phyloP scores from a whole-genome alignment of 2,329 filamentous ascomycete genomes.

The Delphinella strobiligena region DNA sequence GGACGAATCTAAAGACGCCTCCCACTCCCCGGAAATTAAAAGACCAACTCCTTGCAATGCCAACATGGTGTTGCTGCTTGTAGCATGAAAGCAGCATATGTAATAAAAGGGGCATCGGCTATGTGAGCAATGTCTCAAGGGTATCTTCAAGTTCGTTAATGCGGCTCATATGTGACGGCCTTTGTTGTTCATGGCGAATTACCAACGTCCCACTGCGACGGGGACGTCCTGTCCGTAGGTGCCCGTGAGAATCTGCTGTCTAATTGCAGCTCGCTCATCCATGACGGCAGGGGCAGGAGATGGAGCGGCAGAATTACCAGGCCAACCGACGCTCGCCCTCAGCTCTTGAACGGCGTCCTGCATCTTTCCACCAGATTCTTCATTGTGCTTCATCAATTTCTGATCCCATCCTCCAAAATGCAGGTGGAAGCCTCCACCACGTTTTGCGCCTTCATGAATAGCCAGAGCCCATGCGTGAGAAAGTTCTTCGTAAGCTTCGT shows the following conservation, averaged over 20 bases:
- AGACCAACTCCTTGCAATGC: conserved; percentile 6
- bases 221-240: conserved; percentile 39
- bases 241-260: conserved; percentile 33
- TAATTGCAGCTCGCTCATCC: conserved; percentile 33
- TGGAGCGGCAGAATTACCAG: conserved; percentile 16
- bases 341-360: conserved; percentile 69
- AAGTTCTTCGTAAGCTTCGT: conserved; percentile 93
- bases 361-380: conserved; percentile 71
- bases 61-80: conserved; percentile 2
- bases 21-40: neutral
- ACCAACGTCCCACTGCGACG: conserved; percentile 46
- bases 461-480: conserved; percentile 86
- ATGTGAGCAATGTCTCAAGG: conserved; percentile 1
- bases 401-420: conserved; percentile 91
- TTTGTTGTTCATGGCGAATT: conserved; percentile 13
- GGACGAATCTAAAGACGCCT: no score
- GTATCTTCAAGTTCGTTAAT: conserved; percentile 6
- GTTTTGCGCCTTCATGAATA: conserved; percentile 80
- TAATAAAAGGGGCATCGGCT: neutral
- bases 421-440: conserved; percentile 77
- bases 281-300: conserved; percentile 13
- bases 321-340: conserved; percentile 39
- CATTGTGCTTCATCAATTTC: conserved; percentile 74
- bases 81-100: conserved; percentile 2
- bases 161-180: neutral